These are phyloP conservation scores for Petunia axillaris DNA, from an alignment of 257 asterid species.

Conservation along the genomic window DNA sequence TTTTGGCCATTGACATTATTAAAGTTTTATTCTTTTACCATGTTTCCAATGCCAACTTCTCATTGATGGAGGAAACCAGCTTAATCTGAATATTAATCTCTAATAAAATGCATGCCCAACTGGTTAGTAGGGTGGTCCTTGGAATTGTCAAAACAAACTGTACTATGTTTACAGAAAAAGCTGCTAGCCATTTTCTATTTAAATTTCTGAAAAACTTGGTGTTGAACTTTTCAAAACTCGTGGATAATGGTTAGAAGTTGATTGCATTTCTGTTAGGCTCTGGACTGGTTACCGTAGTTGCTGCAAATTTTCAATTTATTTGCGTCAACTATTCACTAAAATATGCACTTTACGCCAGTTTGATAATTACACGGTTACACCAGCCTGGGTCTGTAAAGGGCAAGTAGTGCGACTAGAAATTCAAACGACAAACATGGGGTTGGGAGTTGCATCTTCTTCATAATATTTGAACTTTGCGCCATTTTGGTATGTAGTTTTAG, in stretches of 20 bases:
- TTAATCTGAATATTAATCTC: conserved; percentile 9
- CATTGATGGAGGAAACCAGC: conserved; percentile 9
- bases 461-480: too few relatives aligned
- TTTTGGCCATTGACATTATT: not conserved
- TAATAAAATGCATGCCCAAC: not conserved
- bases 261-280: not conserved
- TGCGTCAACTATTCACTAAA: not conserved
- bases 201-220: not conserved
- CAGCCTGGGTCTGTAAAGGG: too few relatives aligned
- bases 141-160: not conserved
- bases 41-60: not conserved
- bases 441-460: too few relatives aligned
- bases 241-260: too few relatives aligned
- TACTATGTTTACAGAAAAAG: not conserved
- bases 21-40: conserved; percentile 8
- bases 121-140: not conserved
- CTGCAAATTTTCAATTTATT: not conserved
- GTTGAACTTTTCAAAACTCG: too few relatives aligned
- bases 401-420: too few relatives aligned
- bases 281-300: not conserved
- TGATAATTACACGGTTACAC: not conserved
- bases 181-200: not conserved
- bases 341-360: not conserved
- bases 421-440: too few relatives aligned
- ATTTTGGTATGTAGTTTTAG: too few relatives aligned